phyloP scores from a whole-genome alignment of 495 filamentous ascomycete species.

The Pyrenula aspistea region DNA sequence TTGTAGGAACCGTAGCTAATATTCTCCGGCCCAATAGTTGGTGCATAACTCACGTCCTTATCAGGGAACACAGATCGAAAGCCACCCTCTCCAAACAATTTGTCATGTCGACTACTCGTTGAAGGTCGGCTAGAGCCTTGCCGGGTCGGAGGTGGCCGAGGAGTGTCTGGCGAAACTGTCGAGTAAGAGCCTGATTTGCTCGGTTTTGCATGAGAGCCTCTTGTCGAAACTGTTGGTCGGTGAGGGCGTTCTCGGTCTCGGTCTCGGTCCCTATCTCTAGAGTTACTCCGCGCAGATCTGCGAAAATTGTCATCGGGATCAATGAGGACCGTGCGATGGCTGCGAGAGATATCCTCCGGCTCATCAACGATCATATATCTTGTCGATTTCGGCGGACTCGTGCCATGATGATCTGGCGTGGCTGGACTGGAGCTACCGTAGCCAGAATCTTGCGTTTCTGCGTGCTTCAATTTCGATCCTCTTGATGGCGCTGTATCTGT shows the following conservation, averaged over 20 bases:
- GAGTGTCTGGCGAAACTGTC: neutral
- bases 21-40: neutral
- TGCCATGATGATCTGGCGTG: conserved; percentile 23
- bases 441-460: conserved; percentile 30
- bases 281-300: neutral
- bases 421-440: conserved; percentile 27
- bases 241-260: neutral
- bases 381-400: conserved; percentile 20
- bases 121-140: neutral
- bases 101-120: neutral
- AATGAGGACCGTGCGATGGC: conserved; percentile 12
- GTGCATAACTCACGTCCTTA: neutral
- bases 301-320: conserved; percentile 14
- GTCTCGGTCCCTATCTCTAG: neutral
- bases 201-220: neutral
- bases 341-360: conserved; percentile 7
- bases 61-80: neutral
- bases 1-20: neutral
- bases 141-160: neutral
- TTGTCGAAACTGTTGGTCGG: neutral
- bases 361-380: conserved; percentile 22
- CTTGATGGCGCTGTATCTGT: conserved; percentile 5
- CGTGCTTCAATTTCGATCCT: conserved; percentile 10
- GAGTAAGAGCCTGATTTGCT: neutral
- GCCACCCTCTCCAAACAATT: neutral